phyloP scores from a whole-genome alignment of 331 rosid species.

The Prunus yedoensis region DNA sequence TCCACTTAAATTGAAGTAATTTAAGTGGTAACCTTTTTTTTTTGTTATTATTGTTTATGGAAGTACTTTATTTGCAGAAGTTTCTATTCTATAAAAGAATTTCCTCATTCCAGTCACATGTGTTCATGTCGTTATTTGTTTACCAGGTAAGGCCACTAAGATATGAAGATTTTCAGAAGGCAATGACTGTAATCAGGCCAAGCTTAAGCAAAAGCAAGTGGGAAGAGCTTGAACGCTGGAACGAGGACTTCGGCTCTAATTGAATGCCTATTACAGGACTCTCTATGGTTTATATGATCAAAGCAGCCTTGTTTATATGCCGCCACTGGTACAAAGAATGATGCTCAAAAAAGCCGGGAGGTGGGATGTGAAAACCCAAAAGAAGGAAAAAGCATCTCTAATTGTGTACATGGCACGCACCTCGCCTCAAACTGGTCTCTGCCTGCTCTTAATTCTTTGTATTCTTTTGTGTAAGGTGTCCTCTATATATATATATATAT shows the following conservation, averaged over 20 bases:
- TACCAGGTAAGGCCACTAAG: conserved; percentile 69
- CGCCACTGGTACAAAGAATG: background rate
- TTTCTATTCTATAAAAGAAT: no score
- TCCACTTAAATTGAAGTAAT: no score
- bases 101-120: background rate
- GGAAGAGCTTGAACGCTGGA: conserved; percentile 94
- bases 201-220: conserved; percentile 91
- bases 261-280: conserved; percentile 33
- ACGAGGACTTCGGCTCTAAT: conserved; percentile 84
- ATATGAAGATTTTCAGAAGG: conserved; percentile 75
- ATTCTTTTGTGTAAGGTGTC: background rate
- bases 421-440: background rate
- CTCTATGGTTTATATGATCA: background rate
- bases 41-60: no score
- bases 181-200: conserved; percentile 83
- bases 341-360: background rate
- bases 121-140: background rate
- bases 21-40: no score
- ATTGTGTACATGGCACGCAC: background rate
- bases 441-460: background rate
- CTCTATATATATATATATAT: no score
- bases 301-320: background rate
- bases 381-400: no score
- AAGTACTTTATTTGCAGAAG: no score
- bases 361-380: no score